These are phyloP conservation scores for Solanum gracilifrons DNA, from an alignment of 257 asterid genomes.

Conservation along the genomic window DNA sequence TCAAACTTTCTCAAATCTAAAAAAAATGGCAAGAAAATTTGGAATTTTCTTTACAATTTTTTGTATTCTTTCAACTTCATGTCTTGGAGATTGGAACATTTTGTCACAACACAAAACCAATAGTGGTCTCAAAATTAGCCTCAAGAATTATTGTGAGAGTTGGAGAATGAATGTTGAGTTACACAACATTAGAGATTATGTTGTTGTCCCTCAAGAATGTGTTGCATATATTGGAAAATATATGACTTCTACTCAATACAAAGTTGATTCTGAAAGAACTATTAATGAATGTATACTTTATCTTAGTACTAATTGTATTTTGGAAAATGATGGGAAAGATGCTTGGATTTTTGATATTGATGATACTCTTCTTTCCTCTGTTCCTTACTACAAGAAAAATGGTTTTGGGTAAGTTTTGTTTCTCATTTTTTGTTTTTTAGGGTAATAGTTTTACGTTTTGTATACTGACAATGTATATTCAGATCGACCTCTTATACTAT, in stretches of 20 bases:
- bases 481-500: neutral
- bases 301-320: conserved; percentile 30
- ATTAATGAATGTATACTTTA: conserved; percentile 40
- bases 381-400: conserved; percentile 63
- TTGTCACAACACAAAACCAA: conserved; percentile 20
- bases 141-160: conserved; percentile 64
- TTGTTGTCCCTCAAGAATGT: conserved; percentile 61
- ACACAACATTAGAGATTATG: conserved; percentile 43
- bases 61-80: conserved; percentile 15
- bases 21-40: conserved; percentile 23
- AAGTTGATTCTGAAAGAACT: conserved; percentile 51
- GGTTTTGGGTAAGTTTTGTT: conserved; percentile 46
- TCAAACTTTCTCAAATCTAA: neutral
- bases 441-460: neutral
- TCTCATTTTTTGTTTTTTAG: neutral
- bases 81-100: conserved; percentile 62
- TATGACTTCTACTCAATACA: conserved; percentile 69
- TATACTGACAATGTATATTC: neutral
- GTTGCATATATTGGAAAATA: conserved; percentile 43
- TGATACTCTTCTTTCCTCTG: conserved; percentile 65
- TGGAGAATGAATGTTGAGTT: conserved; percentile 82
- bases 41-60: conserved; percentile 12
- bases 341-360: conserved; percentile 73
- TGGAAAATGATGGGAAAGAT: conserved; percentile 50
- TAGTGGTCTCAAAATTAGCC: conserved; percentile 34